Percentiles rank a stretch among this genome's conserved stretches.
Conservation (phyloP, 345 rosid species). For the Salix brachista region DNA sequence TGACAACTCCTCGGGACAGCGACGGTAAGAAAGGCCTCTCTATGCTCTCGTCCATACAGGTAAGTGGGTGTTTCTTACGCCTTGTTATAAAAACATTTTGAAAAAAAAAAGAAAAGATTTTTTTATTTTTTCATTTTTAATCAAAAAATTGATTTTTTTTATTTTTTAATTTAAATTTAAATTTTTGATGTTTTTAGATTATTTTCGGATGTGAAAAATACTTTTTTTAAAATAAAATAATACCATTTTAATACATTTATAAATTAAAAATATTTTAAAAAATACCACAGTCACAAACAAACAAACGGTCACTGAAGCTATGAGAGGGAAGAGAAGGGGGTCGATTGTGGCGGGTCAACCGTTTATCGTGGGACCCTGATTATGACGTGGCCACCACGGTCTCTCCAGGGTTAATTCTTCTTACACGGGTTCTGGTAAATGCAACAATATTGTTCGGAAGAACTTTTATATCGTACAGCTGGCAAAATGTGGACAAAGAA, state of each 20-base stretch:
- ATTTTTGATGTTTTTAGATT: no score
- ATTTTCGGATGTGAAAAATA: no score
- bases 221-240: no score
- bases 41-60: background rate
- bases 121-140: no score
- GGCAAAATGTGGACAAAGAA: background rate
- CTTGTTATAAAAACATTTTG: no score
- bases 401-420: background rate
- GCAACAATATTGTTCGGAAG: background rate
- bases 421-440: background rate
- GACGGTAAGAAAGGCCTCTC: conserved; percentile 6
- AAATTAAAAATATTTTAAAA: no score
- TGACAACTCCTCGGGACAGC: conserved; percentile 21
- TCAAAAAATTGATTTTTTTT: no score
- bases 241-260: no score
- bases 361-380: conserved; percentile 24
- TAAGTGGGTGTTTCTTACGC: no score
- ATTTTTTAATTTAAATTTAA: no score
- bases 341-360: conserved; percentile 47
- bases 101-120: no score
- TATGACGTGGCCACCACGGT: conserved; percentile 53
- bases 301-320: conserved; percentile 5
- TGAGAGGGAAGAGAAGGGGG: conserved; percentile 19
- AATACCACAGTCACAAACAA: no score
- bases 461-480: background rate